phyloP scores from a whole-genome alignment of 2,329 filamentous ascomycete genomes.

The Chrysoporthe deuterocubensis region DNA sequence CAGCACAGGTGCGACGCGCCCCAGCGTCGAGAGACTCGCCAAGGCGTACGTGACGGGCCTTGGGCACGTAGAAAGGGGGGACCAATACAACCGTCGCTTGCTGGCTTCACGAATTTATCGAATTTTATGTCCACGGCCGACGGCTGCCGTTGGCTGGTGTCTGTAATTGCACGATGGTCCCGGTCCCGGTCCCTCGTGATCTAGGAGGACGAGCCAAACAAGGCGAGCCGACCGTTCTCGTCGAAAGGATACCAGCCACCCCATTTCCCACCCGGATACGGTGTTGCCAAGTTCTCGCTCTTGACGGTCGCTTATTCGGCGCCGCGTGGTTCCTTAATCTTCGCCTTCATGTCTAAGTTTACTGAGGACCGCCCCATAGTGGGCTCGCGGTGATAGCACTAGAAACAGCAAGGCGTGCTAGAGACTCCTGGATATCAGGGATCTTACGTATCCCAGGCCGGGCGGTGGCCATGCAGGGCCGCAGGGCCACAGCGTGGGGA shows the following conservation, averaged over 20 bases:
- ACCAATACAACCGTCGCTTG: neutral
- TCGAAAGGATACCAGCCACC: neutral
- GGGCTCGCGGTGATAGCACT: neutral
- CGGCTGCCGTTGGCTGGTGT: neutral
- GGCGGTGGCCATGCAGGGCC: neutral
- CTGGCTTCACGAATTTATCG: neutral
- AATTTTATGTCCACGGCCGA: neutral
- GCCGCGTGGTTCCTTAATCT: neutral
- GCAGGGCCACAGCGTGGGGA: neutral
- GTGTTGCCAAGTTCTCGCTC: neutral
- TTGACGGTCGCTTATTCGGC: neutral
- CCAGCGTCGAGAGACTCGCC: neutral
- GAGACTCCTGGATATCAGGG: neutral
- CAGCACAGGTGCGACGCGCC: constrained; percentile 11
- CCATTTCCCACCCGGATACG: neutral
- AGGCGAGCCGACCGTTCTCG: neutral
- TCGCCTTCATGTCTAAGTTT: neutral
- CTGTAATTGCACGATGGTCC: neutral
- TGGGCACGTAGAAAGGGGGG: neutral
- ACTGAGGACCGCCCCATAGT: neutral
- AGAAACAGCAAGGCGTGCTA: neutral
- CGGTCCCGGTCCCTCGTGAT: neutral
- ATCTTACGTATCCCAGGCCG: neutral
- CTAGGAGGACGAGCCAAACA: neutral
- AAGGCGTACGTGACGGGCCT: neutral